Conservation (phyloP, 352 stramenopile species). For the Phytophthora meadii region DNA sequence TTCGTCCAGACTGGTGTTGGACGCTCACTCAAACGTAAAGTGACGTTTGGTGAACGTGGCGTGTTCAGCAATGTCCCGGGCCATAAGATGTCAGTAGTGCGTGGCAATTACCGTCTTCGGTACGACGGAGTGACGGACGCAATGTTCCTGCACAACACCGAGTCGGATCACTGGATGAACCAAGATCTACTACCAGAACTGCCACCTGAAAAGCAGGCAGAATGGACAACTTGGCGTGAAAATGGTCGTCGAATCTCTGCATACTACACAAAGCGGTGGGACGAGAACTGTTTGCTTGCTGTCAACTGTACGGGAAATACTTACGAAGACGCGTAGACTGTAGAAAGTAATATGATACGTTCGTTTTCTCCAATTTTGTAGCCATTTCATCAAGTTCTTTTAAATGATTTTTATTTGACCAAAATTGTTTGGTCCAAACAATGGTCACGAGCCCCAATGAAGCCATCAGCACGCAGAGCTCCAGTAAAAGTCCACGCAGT, state of each 20-base stretch:
- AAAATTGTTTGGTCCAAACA: too few species aligned
- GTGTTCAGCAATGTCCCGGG: conserved; percentile 64
- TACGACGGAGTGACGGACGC: conserved; percentile 46
- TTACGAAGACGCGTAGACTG: conserved; percentile 9
- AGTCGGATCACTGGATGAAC: conserved; percentile 40
- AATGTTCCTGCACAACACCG: conserved; percentile 52
- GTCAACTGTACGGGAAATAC: conserved; percentile 19
- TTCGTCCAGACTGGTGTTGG: conserved; percentile 64
- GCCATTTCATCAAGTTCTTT: too few species aligned
- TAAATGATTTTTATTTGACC: too few species aligned
- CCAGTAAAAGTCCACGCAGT: too few species aligned
- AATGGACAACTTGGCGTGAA: conserved; percentile 43
- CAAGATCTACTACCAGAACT: conserved; percentile 44
- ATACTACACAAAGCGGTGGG: conserved; percentile 59
- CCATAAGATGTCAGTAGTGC: conserved; percentile 54
- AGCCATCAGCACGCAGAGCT: too few species aligned
- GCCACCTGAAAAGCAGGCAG: conserved; percentile 8
- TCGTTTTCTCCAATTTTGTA: neutral
- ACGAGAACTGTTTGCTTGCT: conserved; percentile 40
- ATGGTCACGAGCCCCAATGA: too few species aligned
- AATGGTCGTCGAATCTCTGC: conserved; percentile 42
- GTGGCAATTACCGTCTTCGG: conserved; percentile 52
- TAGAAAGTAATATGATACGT: conserved; percentile 1
- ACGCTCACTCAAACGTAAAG: conserved; percentile 57
- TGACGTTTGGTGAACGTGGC: conserved; percentile 29